A percentile compares a stretch with the other conserved stretches of the same genome.
Conservation (phyloP, 352 stramenopile genomes). For the Phytopythium boreale region DNA sequence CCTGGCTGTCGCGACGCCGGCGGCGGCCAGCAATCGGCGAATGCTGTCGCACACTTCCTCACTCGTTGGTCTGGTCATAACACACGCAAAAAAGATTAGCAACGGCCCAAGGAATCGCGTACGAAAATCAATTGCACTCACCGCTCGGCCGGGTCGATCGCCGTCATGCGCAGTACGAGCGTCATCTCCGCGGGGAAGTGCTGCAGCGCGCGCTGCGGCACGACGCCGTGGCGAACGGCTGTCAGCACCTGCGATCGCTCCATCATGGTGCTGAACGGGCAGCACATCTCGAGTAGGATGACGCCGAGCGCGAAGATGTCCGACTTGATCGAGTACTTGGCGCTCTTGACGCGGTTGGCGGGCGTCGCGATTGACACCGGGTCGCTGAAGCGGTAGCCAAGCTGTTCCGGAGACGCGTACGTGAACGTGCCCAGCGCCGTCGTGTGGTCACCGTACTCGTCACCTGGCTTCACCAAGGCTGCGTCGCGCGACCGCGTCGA, state of each 20-base stretch:
- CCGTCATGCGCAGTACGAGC: slow-evolving; percentile 74
- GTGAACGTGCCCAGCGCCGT: slow-evolving; percentile 80
- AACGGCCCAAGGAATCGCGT: background rate
- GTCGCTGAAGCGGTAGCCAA: slow-evolving; percentile 55
- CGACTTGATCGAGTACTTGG: slow-evolving; percentile 81
- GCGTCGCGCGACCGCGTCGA: slow-evolving; percentile 4
- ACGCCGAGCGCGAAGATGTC: slow-evolving; percentile 83
- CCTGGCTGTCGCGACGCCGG: slow-evolving; percentile 29
- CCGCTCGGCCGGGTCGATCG: slow-evolving; percentile 64
- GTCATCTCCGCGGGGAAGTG: slow-evolving; percentile 68
- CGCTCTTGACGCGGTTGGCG: slow-evolving; percentile 55
- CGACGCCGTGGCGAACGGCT: slow-evolving; percentile 67
- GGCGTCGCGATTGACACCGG: slow-evolving; percentile 35
- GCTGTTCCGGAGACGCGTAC: slow-evolving; percentile 85
- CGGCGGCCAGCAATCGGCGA: slow-evolving; percentile 36
- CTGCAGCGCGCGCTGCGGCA: slow-evolving; percentile 63
- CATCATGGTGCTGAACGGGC: slow-evolving; percentile 84
- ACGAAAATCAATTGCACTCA: slow-evolving; percentile 4
- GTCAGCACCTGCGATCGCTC: slow-evolving; percentile 82
- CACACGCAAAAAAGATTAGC: background rate
- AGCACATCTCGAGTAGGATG: slow-evolving; percentile 83
- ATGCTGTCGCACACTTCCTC: slow-evolving; percentile 64
- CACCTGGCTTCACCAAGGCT: slow-evolving; percentile 7
- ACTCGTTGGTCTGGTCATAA: slow-evolving; percentile 26
- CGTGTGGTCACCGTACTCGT: slow-evolving; percentile 56